A percentile compares a stretch with the other conserved stretches of the same genome.
Evolutionary conservation across 2,329 filamentous ascomycete species (phyloP).

Genomic region (Penicillium sp.): DNA sequence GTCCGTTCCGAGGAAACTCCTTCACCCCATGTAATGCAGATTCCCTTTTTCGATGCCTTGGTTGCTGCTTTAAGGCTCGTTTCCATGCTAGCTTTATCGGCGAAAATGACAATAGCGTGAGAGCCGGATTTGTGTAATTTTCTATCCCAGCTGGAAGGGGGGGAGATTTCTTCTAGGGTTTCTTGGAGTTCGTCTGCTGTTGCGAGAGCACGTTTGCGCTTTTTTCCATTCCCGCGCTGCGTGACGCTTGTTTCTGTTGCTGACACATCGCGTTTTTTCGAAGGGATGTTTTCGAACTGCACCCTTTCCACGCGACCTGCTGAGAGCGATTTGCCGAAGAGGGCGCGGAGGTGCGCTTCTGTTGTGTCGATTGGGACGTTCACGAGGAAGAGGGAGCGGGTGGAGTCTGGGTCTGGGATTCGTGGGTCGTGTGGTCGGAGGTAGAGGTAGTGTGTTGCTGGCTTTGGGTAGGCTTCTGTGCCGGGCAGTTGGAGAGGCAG

Average conservation of each 20-base stretch:
- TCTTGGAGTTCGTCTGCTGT: conserved; percentile 53
- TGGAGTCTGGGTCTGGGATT: conserved; percentile 72
- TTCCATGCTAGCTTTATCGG: conserved; percentile 79
- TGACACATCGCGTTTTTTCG: conserved; percentile 38
- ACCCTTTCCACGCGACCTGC: conserved; percentile 78
- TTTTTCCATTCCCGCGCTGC: conserved; percentile 48
- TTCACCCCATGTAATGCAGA: conserved; percentile 70
- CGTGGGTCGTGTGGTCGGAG: conserved; percentile 82
- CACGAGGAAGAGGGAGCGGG: conserved; percentile 84
- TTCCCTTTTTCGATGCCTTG: conserved; percentile 60
- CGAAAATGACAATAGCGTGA: conserved; percentile 80
- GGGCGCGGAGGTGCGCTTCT: conserved; percentile 71
- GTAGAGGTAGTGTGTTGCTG: conserved; percentile 81
- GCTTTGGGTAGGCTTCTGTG: conserved; percentile 63
- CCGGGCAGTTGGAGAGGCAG: conserved; percentile 71
- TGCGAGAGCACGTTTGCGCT: conserved; percentile 56
- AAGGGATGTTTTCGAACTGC: conserved; percentile 65
- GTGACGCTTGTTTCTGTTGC: conserved; percentile 28
- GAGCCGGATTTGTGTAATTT: conserved; percentile 73
- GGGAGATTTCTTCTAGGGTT: conserved; percentile 62
- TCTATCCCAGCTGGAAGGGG: conserved; percentile 76
- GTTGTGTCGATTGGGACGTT: conserved; percentile 88
- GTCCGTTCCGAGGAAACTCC: conserved; percentile 60
- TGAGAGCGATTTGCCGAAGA: conserved; percentile 76
- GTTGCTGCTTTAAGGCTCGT: conserved; percentile 76